Base-by-base conservation (phyloP, 441 rosid species). In the Gossypium lobatum region DNA sequence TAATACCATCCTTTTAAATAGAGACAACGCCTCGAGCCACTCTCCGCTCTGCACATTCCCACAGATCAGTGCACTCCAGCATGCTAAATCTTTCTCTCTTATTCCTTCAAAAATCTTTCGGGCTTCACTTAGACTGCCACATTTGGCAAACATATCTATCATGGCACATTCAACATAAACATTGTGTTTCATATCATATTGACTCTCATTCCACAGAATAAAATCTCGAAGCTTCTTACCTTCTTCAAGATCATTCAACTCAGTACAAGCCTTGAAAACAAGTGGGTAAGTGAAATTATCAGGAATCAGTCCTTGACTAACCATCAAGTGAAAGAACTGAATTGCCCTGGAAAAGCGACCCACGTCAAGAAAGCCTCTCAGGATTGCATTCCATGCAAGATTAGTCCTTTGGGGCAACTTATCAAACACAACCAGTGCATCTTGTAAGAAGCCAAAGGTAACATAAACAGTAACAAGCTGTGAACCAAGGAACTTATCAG, bases 141-240 rank as follows among this genome's bases (percentile, higher is more conserved):
- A 80, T 66, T 80, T 83, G 18, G 82, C 74, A 76, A 83, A 80
- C 86, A 80, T 80, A 13, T 80, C 65, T 8, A 83, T 80, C 75
- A 80, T 20, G 13, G 82, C 77, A 60, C 86, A 83, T 26, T 62
- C 69, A 0, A 74, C 82, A 73, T 76, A 77, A 62, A 75, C 76
- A 73, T 75, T 81, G 37, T 71, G 72, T 68, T 64, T 61, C 11
- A 0, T 25, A 39, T 75, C 31, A 74, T 42, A 54, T 13, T 34
- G 50, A 14, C 9, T 11, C 69, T 65, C 81, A 0, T 75, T 74
- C 59, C 57, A 46, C 9, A 76, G 6, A 37, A 81, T 66, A 58
- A 75, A 74, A 66, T 77, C 78, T 39, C 73, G 62, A 54, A 83
- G 45, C 13, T 66, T 72, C 54, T 59, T 66, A 13, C 84, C 84